These are phyloP conservation scores for Ambrosiella cleistominuta DNA, from an alignment of 2,329 filamentous ascomycete genomes.

Conservation along the genomic window DNA sequence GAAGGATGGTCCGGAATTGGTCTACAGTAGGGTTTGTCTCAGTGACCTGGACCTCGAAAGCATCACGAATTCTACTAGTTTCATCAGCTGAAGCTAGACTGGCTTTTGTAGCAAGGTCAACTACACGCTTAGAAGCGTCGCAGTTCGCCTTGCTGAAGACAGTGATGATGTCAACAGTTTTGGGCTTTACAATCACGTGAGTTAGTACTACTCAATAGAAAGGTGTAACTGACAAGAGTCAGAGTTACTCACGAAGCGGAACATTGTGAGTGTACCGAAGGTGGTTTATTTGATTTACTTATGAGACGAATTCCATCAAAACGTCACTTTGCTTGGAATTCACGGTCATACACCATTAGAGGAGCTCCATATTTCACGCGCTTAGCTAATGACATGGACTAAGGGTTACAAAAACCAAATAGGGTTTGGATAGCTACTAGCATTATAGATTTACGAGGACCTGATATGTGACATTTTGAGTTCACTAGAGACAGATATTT, in stretches of 20 bases:
- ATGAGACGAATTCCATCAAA: not conserved
- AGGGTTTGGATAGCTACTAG: too few species aligned
- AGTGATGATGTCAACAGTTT: constrained; percentile 77
- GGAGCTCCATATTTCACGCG: too few species aligned
- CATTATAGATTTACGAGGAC: too few species aligned
- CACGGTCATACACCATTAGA: too few species aligned
- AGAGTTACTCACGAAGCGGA: constrained; percentile 27
- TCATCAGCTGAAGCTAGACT: constrained; percentile 32
- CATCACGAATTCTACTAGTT: constrained; percentile 28
- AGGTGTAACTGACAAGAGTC: not conserved
- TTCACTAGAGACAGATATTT: too few species aligned
- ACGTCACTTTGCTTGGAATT: too few species aligned
- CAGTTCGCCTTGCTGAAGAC: constrained; percentile 79
- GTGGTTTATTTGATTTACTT: not conserved
- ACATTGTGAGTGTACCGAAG: constrained; percentile 21
- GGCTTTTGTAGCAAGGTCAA: constrained; percentile 55
- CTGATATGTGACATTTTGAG: too few species aligned
- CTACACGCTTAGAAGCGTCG: constrained; percentile 54
- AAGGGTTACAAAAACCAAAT: too few species aligned
- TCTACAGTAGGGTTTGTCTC: constrained; percentile 64
- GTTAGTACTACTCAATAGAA: too few species aligned
- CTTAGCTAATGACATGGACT: too few species aligned
- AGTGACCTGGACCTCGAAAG: constrained; percentile 77
- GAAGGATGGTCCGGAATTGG: constrained; percentile 67
- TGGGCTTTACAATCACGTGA: constrained; percentile 34